Conservation (phyloP, 73 alveolate species). For the Stentor coeruleus region DNA sequence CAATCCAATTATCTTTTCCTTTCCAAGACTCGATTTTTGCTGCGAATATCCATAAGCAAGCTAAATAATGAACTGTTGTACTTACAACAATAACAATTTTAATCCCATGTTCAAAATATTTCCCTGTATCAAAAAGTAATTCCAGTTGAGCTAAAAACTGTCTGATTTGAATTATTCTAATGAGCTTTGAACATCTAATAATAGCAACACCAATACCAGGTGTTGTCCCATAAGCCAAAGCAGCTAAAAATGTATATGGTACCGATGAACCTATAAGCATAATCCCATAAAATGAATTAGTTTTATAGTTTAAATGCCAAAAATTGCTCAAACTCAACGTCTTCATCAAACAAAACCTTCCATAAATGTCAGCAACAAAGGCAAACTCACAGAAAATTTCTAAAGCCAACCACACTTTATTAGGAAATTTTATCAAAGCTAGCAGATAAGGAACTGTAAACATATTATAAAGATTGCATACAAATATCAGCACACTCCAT, state of each 20-base stretch:
- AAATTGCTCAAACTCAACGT: background rate
- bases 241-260: conserved; percentile 20
- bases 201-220: conserved; percentile 29
- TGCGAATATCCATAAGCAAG: conserved; percentile 40
- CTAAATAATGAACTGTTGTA: conserved; percentile 23
- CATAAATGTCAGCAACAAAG: background rate
- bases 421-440: background rate
- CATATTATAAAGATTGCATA: background rate
- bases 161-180: conserved; percentile 22
- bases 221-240: background rate
- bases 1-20: background rate
- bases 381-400: background rate
- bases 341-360: background rate
- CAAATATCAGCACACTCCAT: conserved; percentile 7
- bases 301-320: background rate
- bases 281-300: background rate
- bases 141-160: conserved; percentile 28
- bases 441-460: background rate
- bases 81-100: conserved; percentile 1
- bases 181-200: conserved; percentile 24
- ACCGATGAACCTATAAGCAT: background rate
- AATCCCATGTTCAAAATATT: conserved; percentile 6
- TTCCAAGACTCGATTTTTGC: conserved; percentile 29
- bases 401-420: background rate
- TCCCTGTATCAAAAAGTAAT: background rate